Conservation (phyloP, 2,329 filamentous ascomycete species). For the Ophiocordyceps camponoti-leonardi region DNA sequence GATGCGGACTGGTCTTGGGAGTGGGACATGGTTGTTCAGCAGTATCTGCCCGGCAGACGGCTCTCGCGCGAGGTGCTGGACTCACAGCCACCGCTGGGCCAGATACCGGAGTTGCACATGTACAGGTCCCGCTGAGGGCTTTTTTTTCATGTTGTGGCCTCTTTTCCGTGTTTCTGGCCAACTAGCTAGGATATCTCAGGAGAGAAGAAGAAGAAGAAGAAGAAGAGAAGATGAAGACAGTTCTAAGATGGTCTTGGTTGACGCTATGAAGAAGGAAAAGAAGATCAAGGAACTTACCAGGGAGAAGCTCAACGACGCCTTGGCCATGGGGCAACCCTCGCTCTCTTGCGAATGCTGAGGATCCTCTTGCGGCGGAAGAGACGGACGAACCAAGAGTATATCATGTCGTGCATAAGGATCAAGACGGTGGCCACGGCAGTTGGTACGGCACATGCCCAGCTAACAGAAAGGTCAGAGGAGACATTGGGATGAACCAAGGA, state of each 20-base stretch:
- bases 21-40: slow-evolving; percentile 1
- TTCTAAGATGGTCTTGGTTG: too few relatives aligned
- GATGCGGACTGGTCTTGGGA: background rate
- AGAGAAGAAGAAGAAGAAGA: too few relatives aligned
- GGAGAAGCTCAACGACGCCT: background rate
- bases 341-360: slow-evolving; percentile 22
- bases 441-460: slow-evolving; percentile 46
- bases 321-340: slow-evolving; percentile 4
- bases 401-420: slow-evolving; percentile 32
- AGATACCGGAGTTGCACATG: slow-evolving; percentile 1
- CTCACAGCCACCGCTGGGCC: background rate
- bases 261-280: too few relatives aligned
- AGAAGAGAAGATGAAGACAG: too few relatives aligned
- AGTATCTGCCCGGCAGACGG: slow-evolving; percentile 1
- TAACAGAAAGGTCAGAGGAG: slow-evolving; percentile 6
- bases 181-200: too few relatives aligned
- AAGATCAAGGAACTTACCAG: too few relatives aligned
- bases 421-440: slow-evolving; percentile 30
- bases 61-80: background rate
- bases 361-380: slow-evolving; percentile 28
- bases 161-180: too few relatives aligned
- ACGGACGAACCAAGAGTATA: slow-evolving; percentile 24
- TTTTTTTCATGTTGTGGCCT: too few relatives aligned
- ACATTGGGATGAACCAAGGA: background rate
- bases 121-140: background rate